Percentiles rank a stretch among this genome's conserved stretches.
phyloP scores from a whole-genome alignment of 2,329 filamentous ascomycete species.

The Nigrograna mackinnonii region DNA sequence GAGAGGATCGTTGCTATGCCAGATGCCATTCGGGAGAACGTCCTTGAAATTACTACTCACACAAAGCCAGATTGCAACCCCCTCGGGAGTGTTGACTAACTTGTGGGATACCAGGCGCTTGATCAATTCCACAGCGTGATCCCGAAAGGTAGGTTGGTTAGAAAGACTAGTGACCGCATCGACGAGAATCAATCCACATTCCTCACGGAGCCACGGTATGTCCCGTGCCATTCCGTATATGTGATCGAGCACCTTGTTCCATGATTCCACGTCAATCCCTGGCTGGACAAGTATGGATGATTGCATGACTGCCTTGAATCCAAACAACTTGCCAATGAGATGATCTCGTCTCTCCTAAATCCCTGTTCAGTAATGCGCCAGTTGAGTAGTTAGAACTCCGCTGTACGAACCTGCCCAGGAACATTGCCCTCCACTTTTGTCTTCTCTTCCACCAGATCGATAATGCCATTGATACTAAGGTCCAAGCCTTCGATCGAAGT shows the following conservation, averaged over 20 bases:
- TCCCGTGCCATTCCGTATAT: conserved; percentile 75
- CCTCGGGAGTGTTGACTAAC: conserved; percentile 80
- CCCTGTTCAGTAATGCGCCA: too few relatives aligned
- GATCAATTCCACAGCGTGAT: conserved; percentile 65
- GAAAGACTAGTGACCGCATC: conserved; percentile 66
- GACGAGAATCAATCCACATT: conserved; percentile 82
- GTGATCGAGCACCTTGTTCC: conserved; percentile 70
- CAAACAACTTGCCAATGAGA: conserved; percentile 83
- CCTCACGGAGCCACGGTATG: conserved; percentile 87
- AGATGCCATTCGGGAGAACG: conserved; percentile 69
- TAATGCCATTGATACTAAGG: conserved; percentile 45
- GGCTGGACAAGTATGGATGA: conserved; percentile 70
- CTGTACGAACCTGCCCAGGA: conserved; percentile 57
- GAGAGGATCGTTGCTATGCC: conserved; percentile 74
- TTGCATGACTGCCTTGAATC: conserved; percentile 82
- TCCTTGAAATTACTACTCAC: conserved; percentile 66
- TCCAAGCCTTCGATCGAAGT: conserved; percentile 34
- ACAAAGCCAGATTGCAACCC: conserved; percentile 84
- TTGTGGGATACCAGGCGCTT: conserved; percentile 65
- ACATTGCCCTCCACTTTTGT: conserved; percentile 57
- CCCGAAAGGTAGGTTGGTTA: conserved; percentile 50
- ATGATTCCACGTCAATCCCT: conserved; percentile 58
- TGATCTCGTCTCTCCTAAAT: conserved; percentile 84
- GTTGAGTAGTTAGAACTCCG: too few relatives aligned
- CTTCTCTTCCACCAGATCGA: conserved; percentile 57